Conservation (phyloP, 768 basidiomycete species). For the Kwoniella bestiolae region DNA sequence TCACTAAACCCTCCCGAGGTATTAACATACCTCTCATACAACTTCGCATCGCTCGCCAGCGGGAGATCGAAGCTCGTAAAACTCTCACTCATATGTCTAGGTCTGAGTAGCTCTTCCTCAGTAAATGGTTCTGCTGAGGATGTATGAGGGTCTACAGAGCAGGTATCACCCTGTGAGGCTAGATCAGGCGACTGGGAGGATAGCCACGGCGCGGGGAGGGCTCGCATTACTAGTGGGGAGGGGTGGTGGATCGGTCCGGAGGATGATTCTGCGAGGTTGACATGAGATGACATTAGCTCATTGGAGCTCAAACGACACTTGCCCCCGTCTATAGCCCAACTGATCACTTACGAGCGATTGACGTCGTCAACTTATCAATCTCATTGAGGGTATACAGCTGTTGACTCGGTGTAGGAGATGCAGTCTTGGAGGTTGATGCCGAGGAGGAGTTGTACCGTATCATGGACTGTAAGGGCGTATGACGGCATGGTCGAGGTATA, state of each 20-base stretch:
- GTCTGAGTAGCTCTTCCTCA: slow-evolving; percentile 35
- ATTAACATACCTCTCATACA: slow-evolving; percentile 53
- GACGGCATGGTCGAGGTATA: not conserved
- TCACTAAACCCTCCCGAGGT: slow-evolving; percentile 49
- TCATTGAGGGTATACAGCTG: slow-evolving; percentile 44
- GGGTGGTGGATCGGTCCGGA: slow-evolving; percentile 27
- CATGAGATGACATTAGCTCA: too few relatives aligned
- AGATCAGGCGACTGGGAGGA: slow-evolving; percentile 43
- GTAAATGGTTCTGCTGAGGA: slow-evolving; percentile 3
- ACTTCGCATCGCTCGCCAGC: slow-evolving; percentile 39
- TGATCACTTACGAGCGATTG: slow-evolving; percentile 44
- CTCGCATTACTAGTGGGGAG: slow-evolving; percentile 50
- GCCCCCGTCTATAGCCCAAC: too few relatives aligned
- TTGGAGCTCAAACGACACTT: too few relatives aligned
- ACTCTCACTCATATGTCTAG: slow-evolving; percentile 54
- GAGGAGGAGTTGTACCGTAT: slow-evolving; percentile 7
- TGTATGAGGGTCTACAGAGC: not conserved
- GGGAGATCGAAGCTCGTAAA: slow-evolving; percentile 54
- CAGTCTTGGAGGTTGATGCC: not conserved
- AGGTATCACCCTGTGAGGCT: slow-evolving; percentile 20
- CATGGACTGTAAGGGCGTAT: not conserved
- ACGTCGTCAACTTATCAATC: slow-evolving; percentile 50
- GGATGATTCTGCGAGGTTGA: slow-evolving; percentile 21
- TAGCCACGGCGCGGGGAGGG: slow-evolving; percentile 43
- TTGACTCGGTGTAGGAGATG: slow-evolving; percentile 36